Percentiles rank a stretch among this genome's conserved stretches.
Conservation (phyloP, 1,284 basidiomycete species). For the Leccinum huronense region DNA sequence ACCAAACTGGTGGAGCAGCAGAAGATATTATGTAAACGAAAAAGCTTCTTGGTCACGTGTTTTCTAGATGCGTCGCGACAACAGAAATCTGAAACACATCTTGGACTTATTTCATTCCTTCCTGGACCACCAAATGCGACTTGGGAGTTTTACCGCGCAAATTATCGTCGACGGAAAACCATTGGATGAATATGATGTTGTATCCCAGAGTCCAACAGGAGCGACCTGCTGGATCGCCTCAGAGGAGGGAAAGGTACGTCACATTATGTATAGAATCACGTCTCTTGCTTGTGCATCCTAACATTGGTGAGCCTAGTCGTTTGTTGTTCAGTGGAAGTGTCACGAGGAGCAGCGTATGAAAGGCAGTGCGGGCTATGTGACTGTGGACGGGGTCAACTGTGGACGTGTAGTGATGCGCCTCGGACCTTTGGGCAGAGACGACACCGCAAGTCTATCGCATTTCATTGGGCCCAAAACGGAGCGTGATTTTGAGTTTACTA, state of each 20-base stretch:
- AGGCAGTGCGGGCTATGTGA: fast-evolving
- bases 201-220: not conserved
- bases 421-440: not conserved
- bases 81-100: too few species aligned
- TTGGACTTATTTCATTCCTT: not conserved
- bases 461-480: not conserved
- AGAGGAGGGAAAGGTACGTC: slow-evolving; percentile 21
- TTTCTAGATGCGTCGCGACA: too few species aligned
- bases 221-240: not conserved
- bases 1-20: too few species aligned
- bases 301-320: slow-evolving; percentile 10
- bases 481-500: slow-evolving; percentile 18
- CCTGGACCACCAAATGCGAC: not conserved
- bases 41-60: too few species aligned
- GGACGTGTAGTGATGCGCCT: fast-evolving
- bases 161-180: not conserved
- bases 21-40: too few species aligned
- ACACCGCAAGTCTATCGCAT: not conserved
- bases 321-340: slow-evolving; percentile 11
- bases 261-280: not conserved
- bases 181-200: not conserved
- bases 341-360: not conserved
- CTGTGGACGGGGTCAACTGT: slow-evolving; percentile 12
- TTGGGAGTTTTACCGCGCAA: not conserved
- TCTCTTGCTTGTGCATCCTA: not conserved